Base-by-base conservation (phyloP, 768 basidiomycete genomes). In the Cystofilobasidium bisporidii region DNA sequence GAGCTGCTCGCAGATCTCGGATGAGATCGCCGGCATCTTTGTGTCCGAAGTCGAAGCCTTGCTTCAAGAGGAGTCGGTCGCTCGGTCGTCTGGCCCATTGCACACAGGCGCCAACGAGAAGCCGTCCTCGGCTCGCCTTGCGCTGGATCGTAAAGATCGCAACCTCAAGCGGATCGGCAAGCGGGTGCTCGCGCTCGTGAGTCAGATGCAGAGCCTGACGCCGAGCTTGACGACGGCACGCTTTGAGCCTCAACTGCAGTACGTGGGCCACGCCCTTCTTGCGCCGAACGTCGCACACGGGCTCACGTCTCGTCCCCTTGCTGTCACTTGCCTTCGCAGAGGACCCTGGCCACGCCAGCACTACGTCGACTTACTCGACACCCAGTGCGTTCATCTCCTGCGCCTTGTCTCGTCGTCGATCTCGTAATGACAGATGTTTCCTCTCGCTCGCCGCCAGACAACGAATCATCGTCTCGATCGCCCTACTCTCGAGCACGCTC, bases 331-430 rank as follows among this genome's bases (percentile, higher is more conserved):
- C 75, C 79, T 72, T 50, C 81, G 38, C 73, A 76, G 82, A 8
- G 84, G 85, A 11, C 78, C 77, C 24, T 86, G 83, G 83, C 82
- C 83, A 2, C 72, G 74, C 38, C 75, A 79, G 28, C 79, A 82
- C 65, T 85, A 84, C 69, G 72, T 73, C 38, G 74, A 74, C 24
- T 71, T 85, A 6, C 69, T 80, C 22, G 75, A 77, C 28, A 70
- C 79, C 0, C 78, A 84, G 73, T 67, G 72, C 11, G 79, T 81
- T 36, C 78, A 43, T 8, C 4, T 68, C 82, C 20, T 66, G 72
- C 1, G 74, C 74, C 55, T 72, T 81, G n/a, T 74, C 77, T 80
- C 41, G 17, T 72, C 72, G 14, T 1, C 18, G 8, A 38, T 47
- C 26, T 60, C 33, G 10, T 30, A 53, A 24, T 20, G 26, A 20